These are phyloP conservation scores for Zarea fungicola DNA, from an alignment of 2,329 filamentous ascomycete genomes.

Conservation along the genomic window DNA sequence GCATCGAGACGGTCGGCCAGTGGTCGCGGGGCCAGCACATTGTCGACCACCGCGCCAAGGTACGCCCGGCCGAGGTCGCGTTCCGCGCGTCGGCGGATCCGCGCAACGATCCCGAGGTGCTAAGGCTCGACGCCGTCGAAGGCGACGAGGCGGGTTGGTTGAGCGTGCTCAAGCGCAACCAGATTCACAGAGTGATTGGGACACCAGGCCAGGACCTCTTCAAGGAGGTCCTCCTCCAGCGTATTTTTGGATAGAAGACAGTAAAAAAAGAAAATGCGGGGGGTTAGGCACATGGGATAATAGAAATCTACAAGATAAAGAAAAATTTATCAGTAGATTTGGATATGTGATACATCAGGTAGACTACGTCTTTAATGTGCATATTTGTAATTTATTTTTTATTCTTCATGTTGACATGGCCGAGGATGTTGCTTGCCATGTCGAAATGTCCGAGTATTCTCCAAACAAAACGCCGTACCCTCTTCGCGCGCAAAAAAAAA, in stretches of 20 bases:
- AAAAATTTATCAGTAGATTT: neutral
- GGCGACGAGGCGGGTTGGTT: conserved; percentile 76
- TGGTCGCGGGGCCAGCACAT: conserved; percentile 94
- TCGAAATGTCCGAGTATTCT: neutral
- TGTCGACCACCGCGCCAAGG: conserved; percentile 63
- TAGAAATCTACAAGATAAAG: neutral
- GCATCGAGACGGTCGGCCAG: conserved; percentile 84
- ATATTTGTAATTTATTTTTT: too few relatives aligned
- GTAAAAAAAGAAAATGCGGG: too few relatives aligned
- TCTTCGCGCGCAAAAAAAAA: neutral
- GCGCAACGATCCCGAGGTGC: conserved; percentile 33
- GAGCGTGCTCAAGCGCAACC: conserved; percentile 68
- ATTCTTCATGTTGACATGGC: too few relatives aligned
- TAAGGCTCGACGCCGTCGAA: conserved; percentile 46
- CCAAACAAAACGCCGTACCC: conserved; percentile 8
- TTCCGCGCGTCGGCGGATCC: conserved; percentile 37
- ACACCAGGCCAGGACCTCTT: conserved; percentile 66
- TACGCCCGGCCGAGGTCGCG: conserved; percentile 43
- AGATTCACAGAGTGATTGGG: conserved; percentile 66
- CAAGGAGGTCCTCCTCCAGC: conserved; percentile 59
- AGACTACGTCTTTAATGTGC: too few relatives aligned
- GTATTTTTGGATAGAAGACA: conserved; percentile 48
- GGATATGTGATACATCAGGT: too few relatives aligned
- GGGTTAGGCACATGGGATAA: too few relatives aligned
- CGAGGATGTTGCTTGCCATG: too few relatives aligned